Evolutionary conservation across 2,329 filamentous ascomycete genomes (phyloP), one percentile per base, ranked within the genome.

Genomic region (Fusarium coicis): DNA sequence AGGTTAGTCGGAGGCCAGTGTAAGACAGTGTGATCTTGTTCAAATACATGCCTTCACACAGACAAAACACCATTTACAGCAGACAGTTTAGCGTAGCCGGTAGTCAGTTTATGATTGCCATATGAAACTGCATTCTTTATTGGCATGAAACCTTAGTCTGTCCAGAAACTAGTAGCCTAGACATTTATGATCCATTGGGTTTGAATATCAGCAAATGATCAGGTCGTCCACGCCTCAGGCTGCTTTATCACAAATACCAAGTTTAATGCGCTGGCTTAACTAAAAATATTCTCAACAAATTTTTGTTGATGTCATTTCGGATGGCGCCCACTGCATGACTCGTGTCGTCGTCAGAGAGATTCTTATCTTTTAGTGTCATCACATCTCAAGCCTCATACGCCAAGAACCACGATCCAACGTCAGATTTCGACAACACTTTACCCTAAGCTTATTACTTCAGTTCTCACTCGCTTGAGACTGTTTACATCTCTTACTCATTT

Each of bases 121-220:
- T 50, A 23, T 7, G 11, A 14, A 19, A 34, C 10, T 19, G 0
- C 15, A 10, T 6, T 47, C 12, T 21, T 3, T 15, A 8, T 1
- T 49, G 1, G 19, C 19, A n/a, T 1, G n/a, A 4, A 18, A 8
- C 4, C 26, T 16, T 7, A 1, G 7, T 30, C 4, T 9, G 4
- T n/a, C 3, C 14, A 49, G 19, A 49, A 4, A n/a, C 7, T 10
- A 10, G 7, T 5, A 23, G 5, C 6, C 4, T 5, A 2, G 11
- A 5, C 28, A 30, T 30, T 7, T 5, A 34, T 34, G 32, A 8
- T 7, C 8, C 4, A 14, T 5, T 19, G 2, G 30, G 30, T 4
- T 15, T 14, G 8, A 23, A n/a, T 19, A 50, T 1, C 11, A 10
- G 30, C 11, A 53, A 28, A 5, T 16, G 15, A 18, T 28, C 23